Evolutionary conservation across 2,329 filamentous ascomycete genomes (phyloP).

Genomic region (Sodiomyces alkalinus): DNA sequence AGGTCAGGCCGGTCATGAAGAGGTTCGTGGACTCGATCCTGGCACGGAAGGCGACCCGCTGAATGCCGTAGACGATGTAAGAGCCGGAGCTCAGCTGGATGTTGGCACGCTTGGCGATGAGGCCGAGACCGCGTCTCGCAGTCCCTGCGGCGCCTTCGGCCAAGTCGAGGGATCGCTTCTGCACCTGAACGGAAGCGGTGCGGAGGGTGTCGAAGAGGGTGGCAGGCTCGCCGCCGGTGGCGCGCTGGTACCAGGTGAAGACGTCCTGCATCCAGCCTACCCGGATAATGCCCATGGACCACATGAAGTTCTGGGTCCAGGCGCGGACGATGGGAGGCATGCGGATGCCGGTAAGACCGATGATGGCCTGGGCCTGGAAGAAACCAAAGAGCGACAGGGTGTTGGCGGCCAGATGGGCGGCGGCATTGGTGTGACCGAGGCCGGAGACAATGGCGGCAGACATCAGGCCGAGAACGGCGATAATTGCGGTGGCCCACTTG

Average conservation of each 20-base stretch:
- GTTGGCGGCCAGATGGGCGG: conserved; percentile 86
- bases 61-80: conserved; percentile 62
- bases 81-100: conserved; percentile 37
- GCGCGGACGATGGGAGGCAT: conserved; percentile 78
- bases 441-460: conserved; percentile 83
- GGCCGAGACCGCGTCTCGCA: conserved; percentile 29
- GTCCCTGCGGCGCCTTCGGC: conserved; percentile 17
- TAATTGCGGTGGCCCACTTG: conserved; percentile 78
- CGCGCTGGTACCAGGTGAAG: conserved; percentile 89
- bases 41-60: conserved; percentile 77
- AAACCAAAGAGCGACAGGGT: conserved; percentile 84
- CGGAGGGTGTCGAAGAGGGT: conserved; percentile 60
- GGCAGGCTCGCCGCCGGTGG: conserved; percentile 75
- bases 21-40: conserved; percentile 81
- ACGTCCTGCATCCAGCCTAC: conserved; percentile 74
- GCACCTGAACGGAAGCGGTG: conserved; percentile 65
- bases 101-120: conserved; percentile 36
- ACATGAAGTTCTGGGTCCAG: conserved; percentile 97
- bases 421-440: conserved; percentile 82
- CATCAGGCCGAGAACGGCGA: conserved; percentile 69
- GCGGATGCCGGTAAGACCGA: conserved; percentile 68
- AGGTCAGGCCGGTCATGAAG: conserved; percentile 80
- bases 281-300: conserved; percentile 92
- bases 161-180: conserved; percentile 40
- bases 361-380: conserved; percentile 86